These are phyloP conservation scores for Epicoccum nigrum DNA, from an alignment of 2,329 filamentous ascomycete species.

Conservation along the genomic window DNA sequence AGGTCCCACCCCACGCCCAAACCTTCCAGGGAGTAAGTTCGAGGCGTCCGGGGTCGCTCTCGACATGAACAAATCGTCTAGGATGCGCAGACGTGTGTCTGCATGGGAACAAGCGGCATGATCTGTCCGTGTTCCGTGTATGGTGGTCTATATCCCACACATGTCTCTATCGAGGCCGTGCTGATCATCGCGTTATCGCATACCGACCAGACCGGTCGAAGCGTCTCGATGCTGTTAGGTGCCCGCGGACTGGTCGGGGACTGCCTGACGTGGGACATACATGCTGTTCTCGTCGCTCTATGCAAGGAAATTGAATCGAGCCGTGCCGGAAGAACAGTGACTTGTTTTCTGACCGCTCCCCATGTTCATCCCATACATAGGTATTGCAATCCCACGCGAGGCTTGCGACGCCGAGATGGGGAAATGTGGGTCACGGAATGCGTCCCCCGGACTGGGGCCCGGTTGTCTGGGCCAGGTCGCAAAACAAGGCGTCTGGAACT, in stretches of 20 bases:
- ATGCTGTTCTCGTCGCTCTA: conserved; percentile 17
- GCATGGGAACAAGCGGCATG: conserved; percentile 17
- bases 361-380: conserved; percentile 15
- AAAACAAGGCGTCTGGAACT: conserved; percentile 26
- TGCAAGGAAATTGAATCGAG: conserved; percentile 17
- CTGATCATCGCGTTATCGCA: conserved; percentile 14
- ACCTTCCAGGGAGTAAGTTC: conserved; percentile 23
- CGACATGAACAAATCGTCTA: conserved; percentile 20
- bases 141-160: conserved; percentile 18
- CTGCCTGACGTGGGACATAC: conserved; percentile 14
- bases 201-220: conserved; percentile 16
- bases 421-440: conserved; percentile 32
- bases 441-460: conserved; percentile 35
- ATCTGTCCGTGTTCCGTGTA: conserved; percentile 11
- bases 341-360: conserved; percentile 34
- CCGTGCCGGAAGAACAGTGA: conserved; percentile 15
- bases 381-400: conserved; percentile 37
- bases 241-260: conserved; percentile 13
- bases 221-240: conserved; percentile 17
- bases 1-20: conserved; percentile 42
- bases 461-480: conserved; percentile 23
- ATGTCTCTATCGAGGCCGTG: conserved; percentile 15
- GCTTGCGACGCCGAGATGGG: conserved; percentile 28
- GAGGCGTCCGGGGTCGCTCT: conserved; percentile 29
- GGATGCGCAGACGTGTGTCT: conserved; percentile 13